Base-by-base conservation (phyloP, 208 protist species). In the Wallacemonas collosoma region DNA sequence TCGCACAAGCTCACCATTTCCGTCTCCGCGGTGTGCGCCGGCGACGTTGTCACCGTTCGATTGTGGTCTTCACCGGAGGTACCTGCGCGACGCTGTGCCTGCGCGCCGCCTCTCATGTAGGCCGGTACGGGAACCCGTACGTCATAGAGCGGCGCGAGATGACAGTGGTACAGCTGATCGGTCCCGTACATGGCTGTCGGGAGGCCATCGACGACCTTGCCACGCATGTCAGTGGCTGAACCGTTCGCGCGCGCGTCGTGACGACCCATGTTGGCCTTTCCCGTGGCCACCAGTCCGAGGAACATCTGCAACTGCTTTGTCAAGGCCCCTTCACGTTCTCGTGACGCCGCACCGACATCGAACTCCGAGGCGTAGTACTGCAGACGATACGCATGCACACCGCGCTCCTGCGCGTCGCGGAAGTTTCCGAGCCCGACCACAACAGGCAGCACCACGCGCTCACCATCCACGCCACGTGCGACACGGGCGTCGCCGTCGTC, bases 121-220 rank as follows among this genome's bases (percentile, higher is more conserved):
- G 17, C 2, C 9, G 80, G 75, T 7, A 80, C 68, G 17, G 60
- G 64, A 6, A 78, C 53, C 39, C 48, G 63, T 11, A 77, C 47
- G 54, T 15, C 68, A 62, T 85, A 85, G 6, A 81, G 65, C 14
- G 80, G 76, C 2, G 76, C 80, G 17, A 50, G 68, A 35, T 76
- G 70, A 53, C 80, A 85, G 71, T 85, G 80, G 38, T 79, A 79
- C 39, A 65, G 63, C 35, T 64, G n/a, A 26, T 70, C 3, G 11
- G 64, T 53, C 70, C 80, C 63, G 71, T 82, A 82, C 7, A 40
- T 43, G 6, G 55, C 51, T 9, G 61, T 66, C 1, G 76, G 80
- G 72, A 82, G 55, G 1, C 69, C 67, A 15, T 69, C 60, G 2
- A 64, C 48, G 15, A 73, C 63, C 5, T 9, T 26, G 2, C 5